Evolutionary conservation across 2,329 filamentous ascomycete species (phyloP).

Genomic region (Microsporum canis): DNA sequence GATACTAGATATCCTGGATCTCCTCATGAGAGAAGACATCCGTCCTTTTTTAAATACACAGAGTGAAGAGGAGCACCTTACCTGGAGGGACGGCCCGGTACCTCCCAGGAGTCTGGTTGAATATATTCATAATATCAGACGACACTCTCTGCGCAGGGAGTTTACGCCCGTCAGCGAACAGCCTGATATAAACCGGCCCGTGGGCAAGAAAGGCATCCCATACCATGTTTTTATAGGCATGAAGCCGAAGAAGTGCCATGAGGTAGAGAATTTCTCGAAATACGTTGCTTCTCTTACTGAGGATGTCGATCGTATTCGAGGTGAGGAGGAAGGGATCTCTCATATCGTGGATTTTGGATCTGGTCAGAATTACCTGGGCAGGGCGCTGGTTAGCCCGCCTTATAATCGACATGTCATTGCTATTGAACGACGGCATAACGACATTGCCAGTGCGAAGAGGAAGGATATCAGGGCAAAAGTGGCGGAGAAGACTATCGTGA

Average conservation of each 20-base stretch:
- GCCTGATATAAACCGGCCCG: conserved; percentile 15
- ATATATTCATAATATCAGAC: conserved; percentile 62
- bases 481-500: conserved; percentile 58
- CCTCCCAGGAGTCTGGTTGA: conserved; percentile 50
- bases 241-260: conserved; percentile 91
- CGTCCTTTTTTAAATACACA: conserved; percentile 27
- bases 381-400: conserved; percentile 70
- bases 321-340: conserved; percentile 44
- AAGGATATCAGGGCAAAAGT: conserved; percentile 77
- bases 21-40: conserved; percentile 70
- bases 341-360: conserved; percentile 95
- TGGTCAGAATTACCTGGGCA: conserved; percentile 89
- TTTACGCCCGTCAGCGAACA: conserved; percentile 37
- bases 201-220: conserved; percentile 49
- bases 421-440: conserved; percentile 75
- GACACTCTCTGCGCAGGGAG: conserved; percentile 54
- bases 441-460: conserved; percentile 71
- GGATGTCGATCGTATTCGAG: conserved; percentile 40
- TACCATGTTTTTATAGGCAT: conserved; percentile 73
- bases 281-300: conserved; percentile 61
- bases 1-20: conserved; percentile 64
- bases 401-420: conserved; percentile 83
- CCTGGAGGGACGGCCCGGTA: conserved; percentile 35
- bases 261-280: conserved; percentile 80
- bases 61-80: conserved; percentile 11